phyloP scores from a whole-genome alignment of 306 rosid species.

The Begonia loranthoides region DNA sequence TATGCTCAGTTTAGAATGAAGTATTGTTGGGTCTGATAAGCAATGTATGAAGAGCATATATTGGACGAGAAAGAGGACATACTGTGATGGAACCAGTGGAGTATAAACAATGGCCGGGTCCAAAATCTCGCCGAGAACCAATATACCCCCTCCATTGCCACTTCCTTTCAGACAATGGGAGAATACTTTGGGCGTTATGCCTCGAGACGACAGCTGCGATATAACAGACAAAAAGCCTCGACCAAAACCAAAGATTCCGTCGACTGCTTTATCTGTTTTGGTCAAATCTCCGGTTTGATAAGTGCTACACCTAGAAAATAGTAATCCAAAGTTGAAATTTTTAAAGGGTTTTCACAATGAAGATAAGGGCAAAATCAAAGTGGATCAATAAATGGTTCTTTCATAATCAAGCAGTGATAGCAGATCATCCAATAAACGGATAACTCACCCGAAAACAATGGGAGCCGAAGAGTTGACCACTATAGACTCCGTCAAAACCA shows the following conservation, averaged over 20 bases:
- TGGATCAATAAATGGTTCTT: no score
- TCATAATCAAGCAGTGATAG: no score
- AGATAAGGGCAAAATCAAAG: no score
- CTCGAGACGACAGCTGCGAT: slow-evolving; percentile 75
- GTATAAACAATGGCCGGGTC: slow-evolving; percentile 87
- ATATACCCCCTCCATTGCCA: slow-evolving; percentile 80
- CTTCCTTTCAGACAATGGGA: slow-evolving; percentile 89
- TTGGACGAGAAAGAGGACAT: slow-evolving; percentile 34
- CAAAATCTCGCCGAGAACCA: slow-evolving; percentile 96
- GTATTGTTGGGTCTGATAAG: neutral
- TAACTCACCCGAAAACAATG: slow-evolving; percentile 75
- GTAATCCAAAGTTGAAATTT: slow-evolving; percentile 19
- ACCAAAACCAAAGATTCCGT: slow-evolving; percentile 95
- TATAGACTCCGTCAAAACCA: slow-evolving; percentile 54
- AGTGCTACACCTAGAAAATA: slow-evolving; percentile 73
- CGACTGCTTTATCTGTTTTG: slow-evolving; percentile 73
- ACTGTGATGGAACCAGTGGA: slow-evolving; percentile 92
- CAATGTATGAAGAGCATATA: no score
- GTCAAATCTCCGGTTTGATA: slow-evolving; percentile 68
- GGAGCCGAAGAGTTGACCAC: slow-evolving; percentile 49
- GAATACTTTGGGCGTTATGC: slow-evolving; percentile 76
- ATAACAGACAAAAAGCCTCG: slow-evolving; percentile 70
- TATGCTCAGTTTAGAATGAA: neutral
- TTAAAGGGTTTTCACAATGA: slow-evolving; percentile 3
- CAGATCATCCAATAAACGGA: no score